phyloP scores from a whole-genome alignment of 306 rosid genomes.

The Urtica urens region DNA sequence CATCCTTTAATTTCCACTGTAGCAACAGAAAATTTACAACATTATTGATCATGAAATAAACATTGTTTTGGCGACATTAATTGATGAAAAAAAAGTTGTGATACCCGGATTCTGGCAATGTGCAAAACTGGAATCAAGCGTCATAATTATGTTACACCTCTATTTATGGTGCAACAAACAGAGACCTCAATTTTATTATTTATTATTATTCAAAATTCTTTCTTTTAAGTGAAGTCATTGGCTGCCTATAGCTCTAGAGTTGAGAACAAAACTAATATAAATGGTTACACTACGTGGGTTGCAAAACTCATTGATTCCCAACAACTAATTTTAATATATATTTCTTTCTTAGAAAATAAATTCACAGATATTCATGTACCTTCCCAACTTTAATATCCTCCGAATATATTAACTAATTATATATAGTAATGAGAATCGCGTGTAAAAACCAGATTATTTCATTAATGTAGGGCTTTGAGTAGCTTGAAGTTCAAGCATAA shows the following conservation, averaged over 20 bases:
- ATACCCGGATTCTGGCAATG: slow-evolving; percentile 12
- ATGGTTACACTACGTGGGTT: slow-evolving; percentile 19
- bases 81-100: slow-evolving; percentile 9
- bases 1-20: neutral
- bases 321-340: slow-evolving; percentile 27
- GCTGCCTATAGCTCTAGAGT: slow-evolving; percentile 18
- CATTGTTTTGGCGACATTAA: slow-evolving; percentile 23
- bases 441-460: too few species aligned
- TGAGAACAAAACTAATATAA: too few species aligned
- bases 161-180: slow-evolving; percentile 25
- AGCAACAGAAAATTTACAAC: neutral
- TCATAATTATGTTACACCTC: slow-evolving; percentile 26
- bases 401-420: too few species aligned
- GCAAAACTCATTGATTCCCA: slow-evolving; percentile 30
- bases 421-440: too few species aligned
- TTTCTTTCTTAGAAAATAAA: neutral
- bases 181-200: slow-evolving; percentile 1
- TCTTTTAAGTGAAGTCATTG: slow-evolving; percentile 28
- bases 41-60: neutral
- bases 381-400: neutral
- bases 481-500: too few species aligned
- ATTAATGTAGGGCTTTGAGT: too few species aligned
- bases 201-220: slow-evolving; percentile 12
- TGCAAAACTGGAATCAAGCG: slow-evolving; percentile 15
- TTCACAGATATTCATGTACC: neutral